phyloP scores from a whole-genome alignment of 2,329 filamentous ascomycete genomes.

The Nakataea oryzae region DNA sequence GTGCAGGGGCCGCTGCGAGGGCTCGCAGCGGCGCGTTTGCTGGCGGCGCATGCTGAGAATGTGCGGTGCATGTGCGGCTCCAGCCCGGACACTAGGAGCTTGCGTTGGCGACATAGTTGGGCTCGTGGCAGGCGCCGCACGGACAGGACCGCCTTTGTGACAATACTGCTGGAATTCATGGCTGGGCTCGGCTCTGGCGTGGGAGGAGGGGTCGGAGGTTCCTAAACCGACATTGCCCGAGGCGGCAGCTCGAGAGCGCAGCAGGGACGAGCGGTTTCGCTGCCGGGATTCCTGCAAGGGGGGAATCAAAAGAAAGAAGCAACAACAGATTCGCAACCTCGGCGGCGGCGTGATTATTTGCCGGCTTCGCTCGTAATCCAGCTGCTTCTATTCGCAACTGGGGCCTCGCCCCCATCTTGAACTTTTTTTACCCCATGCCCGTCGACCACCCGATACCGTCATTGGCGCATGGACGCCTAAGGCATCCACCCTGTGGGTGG shows the following conservation, averaged over 20 bases:
- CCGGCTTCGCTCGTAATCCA: neutral
- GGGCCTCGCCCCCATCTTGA: no score
- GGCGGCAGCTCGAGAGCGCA: neutral
- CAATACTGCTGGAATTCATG: slow-evolving; percentile 21
- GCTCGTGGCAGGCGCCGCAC: slow-evolving; percentile 18
- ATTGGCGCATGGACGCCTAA: neutral
- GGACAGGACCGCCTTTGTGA: slow-evolving; percentile 21
- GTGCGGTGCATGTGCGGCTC: neutral
- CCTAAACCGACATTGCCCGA: neutral
- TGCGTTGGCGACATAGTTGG: slow-evolving; percentile 18
- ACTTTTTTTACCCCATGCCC: slow-evolving; percentile 8
- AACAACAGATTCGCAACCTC: neutral
- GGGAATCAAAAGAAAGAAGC: neutral
- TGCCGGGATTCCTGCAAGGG: neutral
- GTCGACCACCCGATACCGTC: neutral
- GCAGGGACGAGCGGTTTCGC: neutral
- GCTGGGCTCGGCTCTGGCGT: slow-evolving; percentile 6
- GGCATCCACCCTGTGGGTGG: neutral
- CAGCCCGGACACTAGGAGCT: slow-evolving; percentile 7
- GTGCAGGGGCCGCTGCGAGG: neutral
- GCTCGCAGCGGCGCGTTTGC: neutral
- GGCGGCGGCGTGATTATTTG: neutral
- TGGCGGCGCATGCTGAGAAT: neutral
- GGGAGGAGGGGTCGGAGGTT: neutral
- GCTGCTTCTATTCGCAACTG: slow-evolving; percentile 2